phyloP scores from a whole-genome alignment of 106 monocot species.

The Cymbidium sinense region DNA sequence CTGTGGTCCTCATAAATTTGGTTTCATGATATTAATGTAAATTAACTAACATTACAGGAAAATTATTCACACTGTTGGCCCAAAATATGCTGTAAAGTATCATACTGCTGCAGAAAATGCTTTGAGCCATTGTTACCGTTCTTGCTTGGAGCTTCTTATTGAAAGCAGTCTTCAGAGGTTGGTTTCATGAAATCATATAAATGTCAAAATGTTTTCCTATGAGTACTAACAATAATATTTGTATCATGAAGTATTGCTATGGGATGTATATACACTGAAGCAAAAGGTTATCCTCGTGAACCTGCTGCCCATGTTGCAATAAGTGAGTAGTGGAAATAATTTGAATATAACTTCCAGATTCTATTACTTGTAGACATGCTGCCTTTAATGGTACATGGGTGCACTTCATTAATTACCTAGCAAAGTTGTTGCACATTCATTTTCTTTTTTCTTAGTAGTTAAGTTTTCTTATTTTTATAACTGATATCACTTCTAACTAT shows the following conservation, averaged over 20 bases:
- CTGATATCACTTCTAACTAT: constrained; percentile 3
- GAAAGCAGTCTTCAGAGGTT: constrained; percentile 96
- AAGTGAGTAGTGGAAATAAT: constrained; percentile 47
- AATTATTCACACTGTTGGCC: constrained; percentile 95
- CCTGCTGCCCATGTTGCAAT: constrained; percentile 99
- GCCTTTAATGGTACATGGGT: background rate
- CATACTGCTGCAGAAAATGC: constrained; percentile 99
- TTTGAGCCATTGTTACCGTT: constrained; percentile 91
- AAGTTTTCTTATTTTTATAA: background rate
- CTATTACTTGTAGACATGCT: background rate
- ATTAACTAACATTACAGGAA: constrained; percentile 43
- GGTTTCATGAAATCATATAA: background rate
- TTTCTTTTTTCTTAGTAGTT: background rate
- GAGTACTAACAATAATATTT: background rate
- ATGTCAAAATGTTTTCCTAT: background rate
- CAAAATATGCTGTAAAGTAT: constrained; percentile 98
- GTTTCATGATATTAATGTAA: background rate
- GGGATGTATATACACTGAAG: constrained; percentile 93
- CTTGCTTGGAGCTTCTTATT: constrained; percentile 94
- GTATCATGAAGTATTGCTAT: constrained; percentile 75
- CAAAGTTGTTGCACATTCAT: background rate
- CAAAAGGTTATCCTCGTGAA: constrained; percentile 94
- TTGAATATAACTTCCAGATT: background rate
- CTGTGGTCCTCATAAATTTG: background rate
- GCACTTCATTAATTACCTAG: background rate